Base-by-base conservation (phyloP, 2,329 filamentous ascomycete genomes). In the Aspergillus ochraceus region DNA sequence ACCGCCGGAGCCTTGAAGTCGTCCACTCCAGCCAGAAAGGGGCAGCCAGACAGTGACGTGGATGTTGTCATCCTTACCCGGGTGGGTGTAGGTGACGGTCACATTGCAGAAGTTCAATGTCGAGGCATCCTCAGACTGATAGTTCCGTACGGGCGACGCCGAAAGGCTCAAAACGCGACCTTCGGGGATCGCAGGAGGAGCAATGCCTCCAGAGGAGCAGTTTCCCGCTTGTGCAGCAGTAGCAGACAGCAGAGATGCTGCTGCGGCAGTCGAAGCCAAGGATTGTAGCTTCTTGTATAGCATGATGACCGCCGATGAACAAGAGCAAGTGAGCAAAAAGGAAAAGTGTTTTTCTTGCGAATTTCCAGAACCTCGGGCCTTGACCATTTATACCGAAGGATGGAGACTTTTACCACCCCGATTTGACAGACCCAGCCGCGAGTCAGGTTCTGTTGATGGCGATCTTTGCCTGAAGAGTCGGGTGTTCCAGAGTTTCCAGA, bases 1-100 rank as follows among this genome's bases (percentile, higher is more conserved):
- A 2, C 77, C 78, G 2, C 80, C 79, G 0, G 72, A 61, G 17
- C 70, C 74, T 49, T 70, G 66, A 39, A 81, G 72, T 3, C 75
- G 71, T 3, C 71, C 65, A 51, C 76, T 77, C 74, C 74, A 78
- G 22, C 63, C 61, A 4, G 65, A 49, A 2, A 66, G 32, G 6
- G 76, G 76, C 0, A 78, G 67, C 67, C 69, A 73, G 4, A 73
- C 52, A 39, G 71, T 64, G 19, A 71, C 68, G 32, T 67, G 65
- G 53, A 77, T 67, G 1, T 36, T 64, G 55, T 78, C 76, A 42
- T 73, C 60, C 58, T 70, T 65, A 3, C 74, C 74, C 0, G 72
- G 71, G 59, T 78, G 76, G 0, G 71, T 76, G 59, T 76, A 76
- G 8, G 67, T 68, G 3, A 77, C 69, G 2, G 73, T 77, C 39